phyloP scores from a whole-genome alignment of 805 yeast genomes.

The Yarrowia deformans region DNA sequence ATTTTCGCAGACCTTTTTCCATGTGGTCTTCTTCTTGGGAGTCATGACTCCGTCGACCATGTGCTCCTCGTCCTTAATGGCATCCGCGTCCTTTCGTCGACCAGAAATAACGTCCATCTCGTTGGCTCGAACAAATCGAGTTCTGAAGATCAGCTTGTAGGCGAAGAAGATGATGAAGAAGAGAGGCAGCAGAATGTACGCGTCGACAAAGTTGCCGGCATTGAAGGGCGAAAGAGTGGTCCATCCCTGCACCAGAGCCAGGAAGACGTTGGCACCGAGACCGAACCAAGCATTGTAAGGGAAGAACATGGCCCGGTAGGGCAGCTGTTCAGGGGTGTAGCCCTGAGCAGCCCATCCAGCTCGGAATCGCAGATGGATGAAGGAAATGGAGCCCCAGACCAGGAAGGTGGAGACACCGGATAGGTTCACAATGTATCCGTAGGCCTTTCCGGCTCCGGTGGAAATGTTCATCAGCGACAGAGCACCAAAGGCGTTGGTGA shows the following conservation, averaged over 20 bases:
- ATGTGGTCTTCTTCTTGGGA: conserved; percentile 11
- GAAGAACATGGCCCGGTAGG: conserved; percentile 59
- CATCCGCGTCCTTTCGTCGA: conserved; percentile 51
- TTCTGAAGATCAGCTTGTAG: conserved; percentile 51
- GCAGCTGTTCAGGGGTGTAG: conserved; percentile 57
- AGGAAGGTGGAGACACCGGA: conserved; percentile 73
- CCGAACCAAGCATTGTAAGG: conserved; percentile 63
- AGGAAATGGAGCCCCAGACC: conserved; percentile 69
- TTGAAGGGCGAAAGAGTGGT: conserved; percentile 65
- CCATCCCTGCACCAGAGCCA: conserved; percentile 73
- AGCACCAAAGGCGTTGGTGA: conserved; percentile 63
- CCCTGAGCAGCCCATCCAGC: conserved; percentile 56
- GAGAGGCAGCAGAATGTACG: conserved; percentile 68
- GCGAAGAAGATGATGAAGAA: conserved; percentile 57
- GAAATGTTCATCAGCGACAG: conserved; percentile 63
- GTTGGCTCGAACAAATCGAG: conserved; percentile 52
- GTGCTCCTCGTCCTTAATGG: conserved; percentile 15
- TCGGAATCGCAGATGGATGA: conserved; percentile 65
- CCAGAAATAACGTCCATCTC: conserved; percentile 57
- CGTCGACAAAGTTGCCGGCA: conserved; percentile 64
- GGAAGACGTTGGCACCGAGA: conserved; percentile 57
- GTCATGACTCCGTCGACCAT: conserved; percentile 1
- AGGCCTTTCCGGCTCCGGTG: conserved; percentile 67
- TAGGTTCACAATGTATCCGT: conserved; percentile 64
- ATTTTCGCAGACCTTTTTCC: conserved; percentile 19